Percentiles rank a stretch among this genome's conserved stretches.
Conservation (phyloP, 2,329 filamentous ascomycete species). For the Paradendryphiella salina region DNA sequence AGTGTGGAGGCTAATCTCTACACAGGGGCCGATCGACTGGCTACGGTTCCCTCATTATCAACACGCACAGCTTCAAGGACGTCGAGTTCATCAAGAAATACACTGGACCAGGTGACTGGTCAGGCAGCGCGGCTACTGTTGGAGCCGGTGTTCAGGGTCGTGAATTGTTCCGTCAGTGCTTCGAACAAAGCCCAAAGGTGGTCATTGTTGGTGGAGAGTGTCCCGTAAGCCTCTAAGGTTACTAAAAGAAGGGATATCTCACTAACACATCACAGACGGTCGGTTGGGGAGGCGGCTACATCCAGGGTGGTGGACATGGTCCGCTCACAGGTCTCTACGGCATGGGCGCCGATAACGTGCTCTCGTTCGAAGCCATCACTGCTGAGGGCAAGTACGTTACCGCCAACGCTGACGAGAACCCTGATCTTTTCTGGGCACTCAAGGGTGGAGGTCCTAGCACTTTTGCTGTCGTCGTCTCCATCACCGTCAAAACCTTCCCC, state of each 20-base stretch:
- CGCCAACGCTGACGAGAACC: constrained; percentile 37
- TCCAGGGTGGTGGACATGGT: constrained; percentile 51
- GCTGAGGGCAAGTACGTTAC: constrained; percentile 43
- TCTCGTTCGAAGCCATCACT: constrained; percentile 47
- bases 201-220: constrained; percentile 46
- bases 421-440: constrained; percentile 47
- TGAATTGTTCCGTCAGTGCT: constrained; percentile 39
- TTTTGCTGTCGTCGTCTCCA: constrained; percentile 37
- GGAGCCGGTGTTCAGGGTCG: constrained; percentile 44
- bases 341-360: constrained; percentile 45
- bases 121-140: constrained; percentile 36
- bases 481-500: constrained; percentile 43
- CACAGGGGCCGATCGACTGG: constrained; percentile 41
- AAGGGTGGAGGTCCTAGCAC: constrained; percentile 41
- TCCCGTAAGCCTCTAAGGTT: constrained; percentile 25
- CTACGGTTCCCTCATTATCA: constrained; percentile 42
- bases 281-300: constrained; percentile 50
- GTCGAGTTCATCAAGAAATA: constrained; percentile 37
- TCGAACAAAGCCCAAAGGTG: constrained; percentile 35
- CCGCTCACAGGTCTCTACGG: constrained; percentile 46
- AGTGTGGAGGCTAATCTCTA: background rate
- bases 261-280: constrained; percentile 35
- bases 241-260: background rate
- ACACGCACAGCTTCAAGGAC: constrained; percentile 45
- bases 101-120: constrained; percentile 40